These are phyloP conservation scores for Penicillium arizonense DNA, from an alignment of 495 filamentous ascomycete species.

Conservation along the genomic window DNA sequence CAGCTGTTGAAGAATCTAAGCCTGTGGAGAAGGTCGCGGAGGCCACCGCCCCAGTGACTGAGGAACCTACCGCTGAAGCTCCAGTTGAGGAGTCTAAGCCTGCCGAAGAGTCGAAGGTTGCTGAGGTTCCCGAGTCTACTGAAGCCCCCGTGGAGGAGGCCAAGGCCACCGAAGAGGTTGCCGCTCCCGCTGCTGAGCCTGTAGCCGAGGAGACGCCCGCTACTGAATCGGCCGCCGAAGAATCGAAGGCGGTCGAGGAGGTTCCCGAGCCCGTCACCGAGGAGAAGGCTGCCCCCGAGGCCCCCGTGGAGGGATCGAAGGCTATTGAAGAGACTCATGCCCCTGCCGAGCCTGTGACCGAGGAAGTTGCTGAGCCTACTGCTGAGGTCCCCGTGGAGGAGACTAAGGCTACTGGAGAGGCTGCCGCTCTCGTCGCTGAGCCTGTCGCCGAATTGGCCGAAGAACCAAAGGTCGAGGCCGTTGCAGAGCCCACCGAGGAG, in stretches of 20 bases:
- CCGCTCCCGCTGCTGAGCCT: not conserved
- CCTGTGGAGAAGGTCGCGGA: conserved; percentile 1
- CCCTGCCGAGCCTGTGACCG: not conserved
- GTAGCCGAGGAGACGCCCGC: conserved; percentile 8
- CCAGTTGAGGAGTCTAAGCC: conserved; percentile 6
- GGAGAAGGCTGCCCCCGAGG: conserved; percentile 4
- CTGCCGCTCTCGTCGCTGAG: conserved; percentile 2
- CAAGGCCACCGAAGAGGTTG: conserved; percentile 3
- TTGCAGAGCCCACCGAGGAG: conserved; percentile 2
- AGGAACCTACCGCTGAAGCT: conserved; percentile 10
- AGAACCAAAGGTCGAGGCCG: not conserved
- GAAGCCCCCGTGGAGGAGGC: conserved; percentile 1
- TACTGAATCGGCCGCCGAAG: conserved; percentile 6
- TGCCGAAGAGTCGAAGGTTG: not conserved
- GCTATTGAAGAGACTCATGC: not conserved
- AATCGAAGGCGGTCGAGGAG: conserved; percentile 9
- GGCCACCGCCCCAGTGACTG: conserved; percentile 1
- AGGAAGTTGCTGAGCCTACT: conserved; percentile 5
- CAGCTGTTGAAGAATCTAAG: conserved; percentile 3
- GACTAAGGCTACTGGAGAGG: conserved; percentile 4
- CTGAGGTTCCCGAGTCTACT: not conserved
- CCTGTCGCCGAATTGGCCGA: conserved; percentile 1
- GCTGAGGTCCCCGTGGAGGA: conserved; percentile 13
- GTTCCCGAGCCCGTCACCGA: conserved; percentile 3
- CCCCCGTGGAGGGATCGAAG: conserved; percentile 1